Evolutionary conservation across 2,329 filamentous ascomycete genomes (phyloP), one percentile per base, ranked within the genome.

Genomic region (Trichoderma afroharzianum): DNA sequence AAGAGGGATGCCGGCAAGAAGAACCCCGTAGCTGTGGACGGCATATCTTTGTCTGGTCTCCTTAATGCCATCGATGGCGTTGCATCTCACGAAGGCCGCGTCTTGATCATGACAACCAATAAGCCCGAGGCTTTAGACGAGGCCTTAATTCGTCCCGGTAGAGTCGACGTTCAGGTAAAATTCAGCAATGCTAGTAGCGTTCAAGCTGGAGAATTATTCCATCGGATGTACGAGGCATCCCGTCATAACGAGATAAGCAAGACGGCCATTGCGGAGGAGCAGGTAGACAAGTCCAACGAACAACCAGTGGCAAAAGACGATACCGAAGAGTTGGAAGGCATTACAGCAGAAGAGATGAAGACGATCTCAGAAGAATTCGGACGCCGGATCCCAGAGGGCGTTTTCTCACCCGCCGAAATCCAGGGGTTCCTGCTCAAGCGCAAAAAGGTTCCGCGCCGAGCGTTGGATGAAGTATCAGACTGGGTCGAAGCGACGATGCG

Each of bases 11-110:
- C 6, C n/a, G 28, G 32, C 67, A 71, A 74, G 68, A 71, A 66
- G 63, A 50, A 63, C 61, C 72, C 74, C 64, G 28, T 77, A 43
- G 7, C 75, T 43, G 21, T 75, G 21, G 77, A 82, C 47, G 76
- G 86, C n/a, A 93, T 95, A 74, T 93, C 92, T 1, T 85, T 96
- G 2, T 93, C 92, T 0, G 93, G 93, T 0, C 85, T 97, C 1
- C 86, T 97, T 66, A 97, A 97, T 80, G 91, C 92, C 71, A 93
- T 97, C 72, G 93, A 97, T 76, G 92, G 93, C 69, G 92, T 94
- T 1, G 92, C 91, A 1, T 92, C 90, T 3, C 92, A 93, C 76
- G 93, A 95, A 81, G 93, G 92, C 30, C 88, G 92, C 59, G 88
- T 95, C 14, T 86, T 95, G 21, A 90, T 95, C 82, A 94, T 95